Conservation (phyloP, 495 filamentous ascomycete genomes). For the Xylaria palmicola region DNA sequence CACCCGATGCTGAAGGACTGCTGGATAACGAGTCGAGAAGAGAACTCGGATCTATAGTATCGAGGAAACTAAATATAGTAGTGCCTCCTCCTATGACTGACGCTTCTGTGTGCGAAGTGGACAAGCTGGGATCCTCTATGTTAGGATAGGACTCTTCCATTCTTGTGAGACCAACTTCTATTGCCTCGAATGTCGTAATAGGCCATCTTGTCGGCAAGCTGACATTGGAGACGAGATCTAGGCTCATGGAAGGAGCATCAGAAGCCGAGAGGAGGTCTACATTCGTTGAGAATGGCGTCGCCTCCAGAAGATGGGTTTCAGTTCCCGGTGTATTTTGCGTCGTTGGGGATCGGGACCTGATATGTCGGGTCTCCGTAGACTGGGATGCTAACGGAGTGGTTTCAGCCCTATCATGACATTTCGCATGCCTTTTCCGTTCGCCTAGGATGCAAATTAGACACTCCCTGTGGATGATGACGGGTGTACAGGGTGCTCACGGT, state of each 20-base stretch:
- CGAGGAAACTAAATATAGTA: background rate
- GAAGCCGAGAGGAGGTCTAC: background rate
- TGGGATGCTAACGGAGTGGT: background rate
- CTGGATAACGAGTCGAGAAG: background rate
- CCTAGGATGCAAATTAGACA: conserved; percentile 18
- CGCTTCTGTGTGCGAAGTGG: background rate
- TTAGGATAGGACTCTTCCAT: background rate
- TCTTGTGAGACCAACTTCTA: background rate
- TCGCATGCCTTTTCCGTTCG: conserved; percentile 27
- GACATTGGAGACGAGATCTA: background rate
- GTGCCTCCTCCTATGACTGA: background rate
- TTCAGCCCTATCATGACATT: background rate
- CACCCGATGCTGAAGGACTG: background rate
- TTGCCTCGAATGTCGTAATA: background rate
- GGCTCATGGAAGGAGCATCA: background rate
- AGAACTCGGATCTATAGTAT: background rate
- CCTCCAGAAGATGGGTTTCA: background rate
- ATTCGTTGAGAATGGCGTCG: background rate
- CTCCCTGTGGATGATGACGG: background rate
- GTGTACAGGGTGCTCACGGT: conserved; percentile 40
- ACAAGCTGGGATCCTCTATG: background rate
- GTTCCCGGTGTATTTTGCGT: background rate
- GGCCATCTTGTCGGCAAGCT: background rate
- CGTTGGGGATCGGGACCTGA: background rate
- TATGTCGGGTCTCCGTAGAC: background rate